Base-by-base conservation (phyloP, 106 monocot genomes). In the Alisma plantagoaquatica region DNA sequence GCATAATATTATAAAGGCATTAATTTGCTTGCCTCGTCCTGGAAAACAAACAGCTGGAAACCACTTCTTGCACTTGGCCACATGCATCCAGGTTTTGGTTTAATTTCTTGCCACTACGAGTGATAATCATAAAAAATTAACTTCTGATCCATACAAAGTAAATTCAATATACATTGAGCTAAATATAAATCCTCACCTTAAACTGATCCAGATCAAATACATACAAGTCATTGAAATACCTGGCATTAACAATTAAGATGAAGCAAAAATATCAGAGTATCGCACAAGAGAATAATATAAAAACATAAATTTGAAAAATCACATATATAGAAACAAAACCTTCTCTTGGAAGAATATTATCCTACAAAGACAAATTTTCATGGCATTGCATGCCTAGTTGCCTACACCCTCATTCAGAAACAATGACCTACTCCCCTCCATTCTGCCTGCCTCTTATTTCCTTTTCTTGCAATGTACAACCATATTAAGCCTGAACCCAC, bases 81-180 rank as follows among this genome's bases (percentile, higher is more conserved):
- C 60, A 88, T 12, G 60, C 56, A 65, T 57, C 89, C 96, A 63
- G 72, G 73, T 41, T 60, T 54, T n/a, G 84, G 85, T 67, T 98
- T 98, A 73, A 98, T 90, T 72, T 98, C 96, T 89, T 98, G 84
- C 96, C 96, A 98, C 96, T 98, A 72, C 62, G 76, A 59, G 49
- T 44, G 38, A 62, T 64, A 35, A n/a, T 20, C 19, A 22, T 1
- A 45, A 66, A 31, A 21, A 23, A 27, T 15, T 1, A 38, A 6
- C 14, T 7, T 38, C 35, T 14, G 4, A 46, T 33, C 20, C 67
- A 59, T 9, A 14, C 35, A 7, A 7, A 26, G n/a, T 4, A 33
- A 29, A 27, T 9, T 27, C 22, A 10, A n/a, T n/a, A n/a, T n/a
- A n/a, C n/a, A 56, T 31, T 11, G 12, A 47, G 27, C 28, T 19